Conservation (phyloP, 2,329 filamentous ascomycete species). For the Hymenotorrendiella dingleyae region DNA sequence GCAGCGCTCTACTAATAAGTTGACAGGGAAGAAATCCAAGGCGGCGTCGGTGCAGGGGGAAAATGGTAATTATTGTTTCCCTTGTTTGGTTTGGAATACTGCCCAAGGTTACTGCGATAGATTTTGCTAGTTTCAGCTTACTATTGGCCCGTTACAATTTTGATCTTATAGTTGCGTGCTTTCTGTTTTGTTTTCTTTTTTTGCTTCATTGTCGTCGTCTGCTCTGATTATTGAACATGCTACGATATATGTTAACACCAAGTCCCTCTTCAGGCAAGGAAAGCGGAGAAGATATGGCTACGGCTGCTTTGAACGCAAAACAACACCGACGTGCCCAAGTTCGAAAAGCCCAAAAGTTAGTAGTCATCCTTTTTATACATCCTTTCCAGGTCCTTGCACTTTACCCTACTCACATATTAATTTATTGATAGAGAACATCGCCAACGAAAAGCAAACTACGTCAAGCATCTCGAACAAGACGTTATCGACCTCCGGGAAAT, state of each 20-base stretch:
- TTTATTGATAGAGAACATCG: constrained; percentile 23
- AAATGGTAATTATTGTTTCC: constrained; percentile 10
- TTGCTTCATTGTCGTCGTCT: not conserved
- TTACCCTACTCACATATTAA: not conserved
- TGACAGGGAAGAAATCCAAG: constrained; percentile 10
- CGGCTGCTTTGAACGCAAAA: constrained; percentile 17
- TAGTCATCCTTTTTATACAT: not conserved
- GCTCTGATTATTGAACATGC: not conserved
- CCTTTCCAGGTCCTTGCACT: not conserved
- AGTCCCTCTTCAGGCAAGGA: constrained; percentile 7
- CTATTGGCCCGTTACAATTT: not conserved
- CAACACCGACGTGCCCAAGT: constrained; percentile 26
- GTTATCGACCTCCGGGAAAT: constrained; percentile 23
- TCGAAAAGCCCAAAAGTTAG: constrained; percentile 27
- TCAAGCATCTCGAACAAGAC: constrained; percentile 28
- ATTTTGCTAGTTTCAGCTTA: not conserved
- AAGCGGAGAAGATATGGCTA: constrained; percentile 4
- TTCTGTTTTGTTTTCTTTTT: not conserved
- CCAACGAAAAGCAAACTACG: constrained; percentile 26
- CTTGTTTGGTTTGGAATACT: not conserved
- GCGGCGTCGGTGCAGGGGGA: constrained; percentile 6
- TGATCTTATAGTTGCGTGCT: constrained; percentile 1
- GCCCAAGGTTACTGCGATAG: not conserved
- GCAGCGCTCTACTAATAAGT: constrained; percentile 10
- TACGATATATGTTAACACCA: constrained; percentile 2